These are phyloP conservation scores for Gymnopilus junonius DNA, from an alignment of 768 basidiomycete species.

Conservation along the genomic window DNA sequence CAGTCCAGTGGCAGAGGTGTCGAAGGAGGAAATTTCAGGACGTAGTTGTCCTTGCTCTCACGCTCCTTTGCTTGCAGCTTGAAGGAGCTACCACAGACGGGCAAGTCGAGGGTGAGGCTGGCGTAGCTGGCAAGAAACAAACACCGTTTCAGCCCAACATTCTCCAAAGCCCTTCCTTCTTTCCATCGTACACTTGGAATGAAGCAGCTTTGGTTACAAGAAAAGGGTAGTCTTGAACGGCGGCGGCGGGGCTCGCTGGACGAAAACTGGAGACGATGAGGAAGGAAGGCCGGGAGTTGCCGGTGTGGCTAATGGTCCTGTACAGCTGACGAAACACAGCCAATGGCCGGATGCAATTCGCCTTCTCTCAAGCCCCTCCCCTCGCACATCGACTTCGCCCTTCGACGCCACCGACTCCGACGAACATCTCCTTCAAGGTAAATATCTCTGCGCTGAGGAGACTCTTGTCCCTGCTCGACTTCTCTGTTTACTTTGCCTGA, in stretches of 20 bases:
- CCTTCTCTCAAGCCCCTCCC: background rate
- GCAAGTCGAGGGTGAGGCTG: slow-evolving; percentile 98
- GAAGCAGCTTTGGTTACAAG: slow-evolving; percentile 22
- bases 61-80: slow-evolving; percentile 99
- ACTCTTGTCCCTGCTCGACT: background rate
- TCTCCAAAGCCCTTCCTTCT: background rate
- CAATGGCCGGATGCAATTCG: slow-evolving; percentile 24
- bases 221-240: slow-evolving; percentile 12
- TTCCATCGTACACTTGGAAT: slow-evolving; percentile 29
- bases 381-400: slow-evolving; percentile 22
- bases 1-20: slow-evolving; percentile 71
- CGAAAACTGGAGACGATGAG: slow-evolving; percentile 15
- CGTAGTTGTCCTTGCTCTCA: slow-evolving; percentile 99
- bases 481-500: slow-evolving; percentile 41
- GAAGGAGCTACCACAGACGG: slow-evolving; percentile 99
- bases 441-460: slow-evolving; percentile 29
- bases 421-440: no score
- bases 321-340: slow-evolving; percentile 35
- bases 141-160: background rate
- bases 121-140: slow-evolving; percentile 86
- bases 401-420: slow-evolving; percentile 30
- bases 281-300: slow-evolving; percentile 32
- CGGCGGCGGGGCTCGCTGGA: slow-evolving; percentile 19
- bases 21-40: slow-evolving; percentile 96
- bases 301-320: slow-evolving; percentile 46